A percentile compares a stretch with the other conserved stretches of the same genome.
These are phyloP conservation scores for Sarcodon aspratus DNA, from an alignment of 768 basidiomycete genomes.

Conservation along the genomic window DNA sequence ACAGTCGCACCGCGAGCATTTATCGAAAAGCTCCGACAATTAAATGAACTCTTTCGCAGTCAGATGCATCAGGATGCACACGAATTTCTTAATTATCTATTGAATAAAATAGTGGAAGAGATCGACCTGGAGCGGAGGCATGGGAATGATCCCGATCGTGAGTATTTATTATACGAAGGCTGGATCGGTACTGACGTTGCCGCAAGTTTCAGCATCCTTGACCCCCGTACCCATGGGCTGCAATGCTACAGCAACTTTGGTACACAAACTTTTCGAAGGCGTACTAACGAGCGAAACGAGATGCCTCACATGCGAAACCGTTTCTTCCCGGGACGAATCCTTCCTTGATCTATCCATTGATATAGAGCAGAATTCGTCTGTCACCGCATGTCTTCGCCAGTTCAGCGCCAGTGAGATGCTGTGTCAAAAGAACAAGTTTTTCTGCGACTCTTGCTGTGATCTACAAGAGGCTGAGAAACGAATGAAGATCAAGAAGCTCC, in stretches of 20 bases:
- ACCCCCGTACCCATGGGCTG: slow-evolving; percentile 18
- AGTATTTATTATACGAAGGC: slow-evolving; percentile 19
- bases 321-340: slow-evolving; percentile 82
- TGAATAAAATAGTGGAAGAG: slow-evolving; percentile 92
- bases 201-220: slow-evolving; percentile 43
- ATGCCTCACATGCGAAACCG: slow-evolving; percentile 96
- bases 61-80: slow-evolving; percentile 98
- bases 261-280: slow-evolving; percentile 91
- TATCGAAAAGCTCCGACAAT: slow-evolving; percentile 86
- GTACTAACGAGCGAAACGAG: slow-evolving; percentile 93
- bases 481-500: slow-evolving; percentile 98
- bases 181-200: slow-evolving; percentile 39
- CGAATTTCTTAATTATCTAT: slow-evolving; percentile 90
- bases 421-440: slow-evolving; percentile 96
- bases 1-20: slow-evolving; percentile 85
- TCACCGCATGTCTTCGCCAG: slow-evolving; percentile 90
- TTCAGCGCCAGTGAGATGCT: slow-evolving; percentile 99
- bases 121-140: slow-evolving; percentile 58
- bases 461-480: slow-evolving; percentile 97
- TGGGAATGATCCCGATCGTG: slow-evolving; percentile 34
- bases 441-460: slow-evolving; percentile 94
- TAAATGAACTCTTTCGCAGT: slow-evolving; percentile 84
- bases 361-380: slow-evolving; percentile 95
- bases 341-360: slow-evolving; percentile 99
- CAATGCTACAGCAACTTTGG: slow-evolving; percentile 43